Base-by-base conservation (phyloP, 768 basidiomycete species). In the Asterophora lycoperdoides region DNA sequence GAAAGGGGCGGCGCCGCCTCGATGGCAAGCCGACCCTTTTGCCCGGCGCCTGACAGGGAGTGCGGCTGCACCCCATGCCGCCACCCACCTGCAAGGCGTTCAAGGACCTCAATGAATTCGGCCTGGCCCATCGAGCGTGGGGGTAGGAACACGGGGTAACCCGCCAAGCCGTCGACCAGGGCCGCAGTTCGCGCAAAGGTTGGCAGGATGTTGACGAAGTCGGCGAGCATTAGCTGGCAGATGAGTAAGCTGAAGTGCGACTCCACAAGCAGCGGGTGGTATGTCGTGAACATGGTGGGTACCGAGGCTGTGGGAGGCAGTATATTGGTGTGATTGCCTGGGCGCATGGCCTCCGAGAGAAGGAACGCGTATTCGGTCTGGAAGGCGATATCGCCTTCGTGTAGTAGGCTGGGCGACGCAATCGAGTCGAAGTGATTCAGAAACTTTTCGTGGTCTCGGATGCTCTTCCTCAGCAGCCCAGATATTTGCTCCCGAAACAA, bases 101-200 rank as follows among this genome's bases (percentile, higher is more conserved):
- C 90, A 48, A 93, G 72, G 7, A 89, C 74, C 64, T 94, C 92
- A 49, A 90, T 71, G 56, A 92, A 93, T 67, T 93, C 90, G 8
- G 89, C 89, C 60, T 94, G 92, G 0, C 86, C 83, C 85, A 93
- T 89, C 10, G 89, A 90, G 28, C 92, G 74, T 11, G 92, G 88
- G 8, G 89, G 88, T 0, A 90, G 70, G 65, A 94, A 94, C 40
- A 94, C 76, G 7, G 92, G 92, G 64, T 89, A 92, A 0, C 91
- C 90, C 62, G 93, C 92, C 34, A 93, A 74, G 2, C 86, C 84
- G 51, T 93, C 88, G 7, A 93, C 80, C 19, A 90, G 68, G 10
- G 76, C 67, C 0, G 87, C 83, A 1, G 84, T 76, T 46, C 77
- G 80, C 26, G 78, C 68, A 57, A 93, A 92, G 0, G 79, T 76